Evolutionary conservation across 805 yeast species (phyloP), one percentile per base, ranked within the genome.

Genomic region (Grigorovia jiainica): DNA sequence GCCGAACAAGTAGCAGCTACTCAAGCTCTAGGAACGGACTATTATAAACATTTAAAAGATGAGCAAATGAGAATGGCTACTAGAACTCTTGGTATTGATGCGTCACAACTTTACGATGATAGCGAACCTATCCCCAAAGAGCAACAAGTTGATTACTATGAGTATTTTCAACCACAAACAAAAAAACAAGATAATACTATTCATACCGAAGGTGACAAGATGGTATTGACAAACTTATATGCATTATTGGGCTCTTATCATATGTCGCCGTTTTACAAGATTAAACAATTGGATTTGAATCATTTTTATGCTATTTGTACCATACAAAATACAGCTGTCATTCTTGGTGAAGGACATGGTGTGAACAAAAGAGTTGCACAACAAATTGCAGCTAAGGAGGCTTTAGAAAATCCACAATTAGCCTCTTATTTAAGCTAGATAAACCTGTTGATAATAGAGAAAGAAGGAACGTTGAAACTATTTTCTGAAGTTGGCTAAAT

Each of bases 301-400:
- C 34, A 25, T 4, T 53, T 50, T 25, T 20, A 31, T 33, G 40
- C 51, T 5, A 25, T 39, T 7, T 53, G 57, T 41, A 29, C 39
- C 11, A n/a, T 53, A 4, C 41, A 44, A 21, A 47, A 48, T 4
- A 36, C 39, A 17, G 44, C 41, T 11, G 35, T 39, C 20, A 10
- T 45, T 18, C 34, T 53, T 18, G 53, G 53, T 30, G 47, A 45
- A 41, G 54, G 53, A 15, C 19, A 9, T 24, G 54, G 54, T 10
- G 41, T 46, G 19, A 51, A 44, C 34, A 53, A 53, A 24, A 48
- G 42, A 32, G 36, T 43, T n/a, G 40, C 55, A 3, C 43, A 53
- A 35, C 50, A 52, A 24, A 42, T 40, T 27, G 45, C 55, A 15
- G 53, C 55, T 13, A 30, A 23, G 19, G 30, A 40, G 24, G 50